Percentiles rank a stretch among this genome's conserved stretches.
Conservation (phyloP, 441 rosid species). For the Corymbia citriodora region DNA sequence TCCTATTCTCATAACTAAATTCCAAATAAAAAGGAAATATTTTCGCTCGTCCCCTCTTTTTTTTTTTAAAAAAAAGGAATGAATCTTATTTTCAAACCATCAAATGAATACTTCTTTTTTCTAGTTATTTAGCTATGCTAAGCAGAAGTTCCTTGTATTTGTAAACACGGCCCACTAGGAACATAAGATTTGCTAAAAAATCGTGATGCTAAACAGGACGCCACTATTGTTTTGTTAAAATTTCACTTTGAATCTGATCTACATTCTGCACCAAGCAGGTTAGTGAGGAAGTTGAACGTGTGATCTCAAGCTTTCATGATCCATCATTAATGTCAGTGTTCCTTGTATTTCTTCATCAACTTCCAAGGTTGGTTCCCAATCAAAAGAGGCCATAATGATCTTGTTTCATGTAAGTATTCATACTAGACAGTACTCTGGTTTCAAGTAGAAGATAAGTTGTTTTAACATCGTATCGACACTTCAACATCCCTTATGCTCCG, state of each 20-base stretch:
- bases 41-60: background rate
- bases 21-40: background rate
- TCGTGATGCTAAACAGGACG: background rate
- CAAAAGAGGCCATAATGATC: background rate
- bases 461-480: background rate
- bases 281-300: slow-evolving; percentile 44
- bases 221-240: background rate
- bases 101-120: background rate
- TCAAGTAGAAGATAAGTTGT: background rate
- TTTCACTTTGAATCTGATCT: background rate
- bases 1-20: background rate
- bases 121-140: background rate
- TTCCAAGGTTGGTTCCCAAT: background rate
- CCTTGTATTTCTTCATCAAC: background rate
- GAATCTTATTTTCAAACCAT: background rate
- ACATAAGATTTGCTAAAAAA: background rate
- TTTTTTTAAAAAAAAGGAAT: background rate
- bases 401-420: background rate
- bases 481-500: background rate
- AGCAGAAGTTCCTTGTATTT: background rate
- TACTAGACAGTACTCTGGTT: background rate
- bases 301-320: slow-evolving; percentile 8
- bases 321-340: slow-evolving; percentile 36
- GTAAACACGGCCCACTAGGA: background rate
- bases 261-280: slow-evolving; percentile 26